Conservation (phyloP, 371 early-diverging fungal genomes). For the Batkoa obscura region DNA sequence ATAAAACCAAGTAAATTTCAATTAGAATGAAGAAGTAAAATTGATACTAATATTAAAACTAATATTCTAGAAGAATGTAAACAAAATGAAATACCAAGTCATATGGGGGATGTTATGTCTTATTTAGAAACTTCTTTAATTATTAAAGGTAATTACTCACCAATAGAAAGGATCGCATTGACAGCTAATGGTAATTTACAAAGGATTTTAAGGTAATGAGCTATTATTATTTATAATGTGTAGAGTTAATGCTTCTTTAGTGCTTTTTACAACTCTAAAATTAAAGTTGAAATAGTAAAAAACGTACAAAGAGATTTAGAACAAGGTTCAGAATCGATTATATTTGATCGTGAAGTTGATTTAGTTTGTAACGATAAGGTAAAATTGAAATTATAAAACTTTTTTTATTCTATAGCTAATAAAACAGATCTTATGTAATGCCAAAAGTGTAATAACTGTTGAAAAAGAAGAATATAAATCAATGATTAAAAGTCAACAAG, state of each 20-base stretch:
- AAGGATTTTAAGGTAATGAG: not conserved
- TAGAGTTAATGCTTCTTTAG: not conserved
- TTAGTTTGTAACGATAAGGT: not conserved
- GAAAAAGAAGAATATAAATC: not conserved
- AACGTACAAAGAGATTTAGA: not conserved
- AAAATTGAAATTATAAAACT: not conserved
- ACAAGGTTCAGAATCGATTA: not conserved
- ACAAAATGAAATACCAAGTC: too few relatives aligned
- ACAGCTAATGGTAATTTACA: slow-evolving; percentile 1
- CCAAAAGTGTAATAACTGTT: not conserved
- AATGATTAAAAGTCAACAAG: not conserved
- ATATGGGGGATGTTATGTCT: too few relatives aligned
- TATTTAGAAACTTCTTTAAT: too few relatives aligned
- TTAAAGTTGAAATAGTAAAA: not conserved
- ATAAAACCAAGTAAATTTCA: too few relatives aligned
- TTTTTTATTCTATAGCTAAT: not conserved
- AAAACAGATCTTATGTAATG: not conserved
- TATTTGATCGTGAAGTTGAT: not conserved
- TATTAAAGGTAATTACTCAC: not conserved
- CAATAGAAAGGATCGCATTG: not conserved
- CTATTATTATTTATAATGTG: not conserved
- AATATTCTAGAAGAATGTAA: too few relatives aligned
- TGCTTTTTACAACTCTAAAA: not conserved
- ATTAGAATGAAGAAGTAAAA: too few relatives aligned
- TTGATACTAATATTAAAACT: too few relatives aligned